Evolutionary conservation across 2,329 filamentous ascomycete species (phyloP).

Genomic region (Trichoderma asperellum): DNA sequence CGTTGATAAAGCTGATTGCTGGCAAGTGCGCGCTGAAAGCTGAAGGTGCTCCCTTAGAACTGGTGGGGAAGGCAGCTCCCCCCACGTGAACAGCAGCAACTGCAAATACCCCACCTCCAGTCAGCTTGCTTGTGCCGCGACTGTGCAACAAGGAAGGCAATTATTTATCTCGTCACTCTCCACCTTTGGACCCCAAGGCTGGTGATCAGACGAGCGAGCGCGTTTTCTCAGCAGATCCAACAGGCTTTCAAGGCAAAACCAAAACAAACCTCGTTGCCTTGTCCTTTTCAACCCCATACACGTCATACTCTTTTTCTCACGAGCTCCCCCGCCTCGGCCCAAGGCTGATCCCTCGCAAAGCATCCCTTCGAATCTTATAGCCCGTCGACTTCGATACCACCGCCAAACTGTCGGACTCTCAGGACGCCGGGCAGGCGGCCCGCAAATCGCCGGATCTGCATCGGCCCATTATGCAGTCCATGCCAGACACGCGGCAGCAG

Average conservation of each 20-base stretch:
- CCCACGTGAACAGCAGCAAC: conserved; percentile 26
- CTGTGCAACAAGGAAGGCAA: conserved; percentile 4
- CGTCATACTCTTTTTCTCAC: not conserved
- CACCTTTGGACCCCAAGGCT: conserved; percentile 18
- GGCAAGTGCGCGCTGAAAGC: not conserved
- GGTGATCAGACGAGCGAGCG: conserved; percentile 24
- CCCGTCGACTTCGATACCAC: conserved; percentile 27
- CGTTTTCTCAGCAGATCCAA: conserved; percentile 11
- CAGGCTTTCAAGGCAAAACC: not conserved
- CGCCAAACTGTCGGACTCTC: conserved; percentile 51
- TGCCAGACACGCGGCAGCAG: conserved; percentile 80
- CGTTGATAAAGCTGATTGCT: not conserved
- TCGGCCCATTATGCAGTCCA: conserved; percentile 64
- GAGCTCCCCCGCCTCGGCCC: not conserved
- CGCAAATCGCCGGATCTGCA: conserved; percentile 46
- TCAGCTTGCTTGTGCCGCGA: conserved; percentile 11
- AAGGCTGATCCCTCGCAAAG: not conserved
- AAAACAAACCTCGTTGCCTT: not conserved
- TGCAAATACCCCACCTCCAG: conserved; percentile 16
- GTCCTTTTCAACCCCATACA: not conserved
- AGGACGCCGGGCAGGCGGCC: conserved; percentile 42
- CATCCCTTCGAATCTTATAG: not conserved
- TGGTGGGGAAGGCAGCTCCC: conserved; percentile 21
- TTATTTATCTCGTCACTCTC: conserved; percentile 24
- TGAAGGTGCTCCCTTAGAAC: not conserved